Evolutionary conservation across 768 basidiomycete species (phyloP), one percentile per base, ranked within the genome.

Genomic region (Gloeostereum incarnatum): DNA sequence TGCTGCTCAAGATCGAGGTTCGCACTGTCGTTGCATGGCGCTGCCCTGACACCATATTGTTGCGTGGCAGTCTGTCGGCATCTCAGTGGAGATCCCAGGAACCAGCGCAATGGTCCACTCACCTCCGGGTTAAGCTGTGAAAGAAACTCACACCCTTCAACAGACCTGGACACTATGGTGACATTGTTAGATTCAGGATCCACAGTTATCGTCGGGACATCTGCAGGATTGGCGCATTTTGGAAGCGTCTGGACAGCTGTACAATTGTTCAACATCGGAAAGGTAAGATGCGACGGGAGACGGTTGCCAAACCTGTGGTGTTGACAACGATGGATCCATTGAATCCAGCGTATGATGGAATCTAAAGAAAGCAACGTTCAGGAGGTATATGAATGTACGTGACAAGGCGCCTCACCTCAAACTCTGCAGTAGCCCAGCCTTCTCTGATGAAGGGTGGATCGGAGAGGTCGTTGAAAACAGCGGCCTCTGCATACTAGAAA

Each of bases 371-470:
- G 19, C 21, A 20, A 25, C 35, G 14, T 21, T 31, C 3, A 24
- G 19, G 6, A 31, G 16, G 22, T 8, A 16, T 7, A 25, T 3
- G 35, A 22, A 38, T 26, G 3, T 21, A 5, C 17, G 29, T 10
- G 16, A 29, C 18, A 22, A 11, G 23, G 26, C 21, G 22, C 42
- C 62, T 30, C 42, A 76, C 80, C 19, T 53, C 43, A 42, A 81
- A 80, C 43, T 68, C 53, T 1, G 71, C 68, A 17, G 67, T 66
- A 5, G 79, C 63, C 79, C 79, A 83, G 1, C 51, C 58, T 0
- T 50, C 51, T 5, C 46, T 35, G 16, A 81, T 58, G 47, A 80
- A 83, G 6, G 77, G 72, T 1, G 81, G 81, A 40, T 79, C 75
- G 4, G 58, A 48, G 5, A 81, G 51, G 13, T 53, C 47, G 44